phyloP scores from a whole-genome alignment of 2,329 filamentous ascomycete genomes.

The Monosporascus sp. region DNA sequence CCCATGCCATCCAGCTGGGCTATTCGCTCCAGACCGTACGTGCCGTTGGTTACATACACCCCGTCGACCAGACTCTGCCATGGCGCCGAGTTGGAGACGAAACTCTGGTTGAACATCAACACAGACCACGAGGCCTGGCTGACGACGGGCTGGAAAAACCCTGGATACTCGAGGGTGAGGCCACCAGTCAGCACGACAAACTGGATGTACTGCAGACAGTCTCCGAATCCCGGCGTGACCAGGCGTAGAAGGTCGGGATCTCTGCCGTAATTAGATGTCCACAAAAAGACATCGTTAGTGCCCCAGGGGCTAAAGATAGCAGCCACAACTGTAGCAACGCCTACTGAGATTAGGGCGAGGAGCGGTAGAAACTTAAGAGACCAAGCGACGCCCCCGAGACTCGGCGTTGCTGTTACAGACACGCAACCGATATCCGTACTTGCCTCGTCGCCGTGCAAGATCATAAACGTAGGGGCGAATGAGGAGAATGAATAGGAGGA shows the following conservation, averaged over 20 bases:
- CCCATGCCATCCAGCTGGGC: constrained; percentile 80
- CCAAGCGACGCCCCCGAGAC: constrained; percentile 65
- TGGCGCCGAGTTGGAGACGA: constrained; percentile 64
- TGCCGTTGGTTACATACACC: constrained; percentile 75
- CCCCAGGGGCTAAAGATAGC: constrained; percentile 93
- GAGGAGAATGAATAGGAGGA: constrained; percentile 86
- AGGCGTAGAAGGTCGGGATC: constrained; percentile 87
- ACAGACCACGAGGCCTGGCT: constrained; percentile 85
- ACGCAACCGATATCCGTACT: constrained; percentile 71
- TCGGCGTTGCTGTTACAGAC: constrained; percentile 76
- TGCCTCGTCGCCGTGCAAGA: constrained; percentile 67
- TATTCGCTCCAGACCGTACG: constrained; percentile 73
- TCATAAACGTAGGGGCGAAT: constrained; percentile 65
- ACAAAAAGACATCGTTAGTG: constrained; percentile 81
- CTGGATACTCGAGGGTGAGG: constrained; percentile 82
- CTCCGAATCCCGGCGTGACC: constrained; percentile 92
- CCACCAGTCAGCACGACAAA: constrained; percentile 86
- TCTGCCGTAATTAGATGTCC: constrained; percentile 96
- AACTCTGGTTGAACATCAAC: constrained; percentile 89
- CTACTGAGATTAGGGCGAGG: constrained; percentile 72
- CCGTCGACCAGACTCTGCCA: constrained; percentile 71
- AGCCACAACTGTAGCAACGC: constrained; percentile 75
- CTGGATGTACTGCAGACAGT: constrained; percentile 95
- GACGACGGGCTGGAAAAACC: constrained; percentile 87
- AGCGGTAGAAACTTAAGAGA: constrained; percentile 73